Base-by-base conservation (phyloP, 2,329 filamentous ascomycete genomes). In the Paradendryphiella salina region DNA sequence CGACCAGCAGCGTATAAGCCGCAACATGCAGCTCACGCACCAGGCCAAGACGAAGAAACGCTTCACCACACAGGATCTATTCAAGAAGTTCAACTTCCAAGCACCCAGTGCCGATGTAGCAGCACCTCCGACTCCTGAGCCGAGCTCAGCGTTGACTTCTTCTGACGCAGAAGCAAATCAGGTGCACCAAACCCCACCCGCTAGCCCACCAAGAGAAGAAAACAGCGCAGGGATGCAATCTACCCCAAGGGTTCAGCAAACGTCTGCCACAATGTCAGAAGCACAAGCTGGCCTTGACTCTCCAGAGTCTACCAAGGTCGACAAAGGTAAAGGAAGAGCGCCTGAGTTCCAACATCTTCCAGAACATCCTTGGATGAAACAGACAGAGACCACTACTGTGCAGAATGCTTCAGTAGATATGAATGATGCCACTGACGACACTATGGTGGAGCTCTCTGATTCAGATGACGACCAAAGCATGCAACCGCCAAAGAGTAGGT, bases 1-100 rank as follows among this genome's bases (percentile, higher is more conserved):
- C 7, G 94, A 99, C 74, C 96, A 93, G 1, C 94, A 99, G 76
- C 85, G 94, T 23, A 84, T 99, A 76, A 87, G 84, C 60, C 83
- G 94, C 59, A 95, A 88, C 67, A 89, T 96, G 83, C 93, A 97
- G 72, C 81, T 99, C 40, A 85, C 89, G 1, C 92, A 97, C 72
- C 86, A 96, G 69, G 88, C 90, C 18, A 90, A 87, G 75, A 77
- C 90, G 1, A 92, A 88, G 73, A 97, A 94, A 79, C 96, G 90
- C 76, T 88, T 96, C 58, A 85, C 87, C 5, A 94, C 92, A 61
- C 84, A 85, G 31, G 88, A 88, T 52, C 79, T 99, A 1, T 88
- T 97, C 65, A 86, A 90, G 45, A 83, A 84, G 18, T 96, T 97
- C 77, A 91, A 92, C 67, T 92, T 86, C 65, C 83, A 80, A 63